Conservation (phyloP, 1,284 basidiomycete genomes). For the Trichosporon sp. region DNA sequence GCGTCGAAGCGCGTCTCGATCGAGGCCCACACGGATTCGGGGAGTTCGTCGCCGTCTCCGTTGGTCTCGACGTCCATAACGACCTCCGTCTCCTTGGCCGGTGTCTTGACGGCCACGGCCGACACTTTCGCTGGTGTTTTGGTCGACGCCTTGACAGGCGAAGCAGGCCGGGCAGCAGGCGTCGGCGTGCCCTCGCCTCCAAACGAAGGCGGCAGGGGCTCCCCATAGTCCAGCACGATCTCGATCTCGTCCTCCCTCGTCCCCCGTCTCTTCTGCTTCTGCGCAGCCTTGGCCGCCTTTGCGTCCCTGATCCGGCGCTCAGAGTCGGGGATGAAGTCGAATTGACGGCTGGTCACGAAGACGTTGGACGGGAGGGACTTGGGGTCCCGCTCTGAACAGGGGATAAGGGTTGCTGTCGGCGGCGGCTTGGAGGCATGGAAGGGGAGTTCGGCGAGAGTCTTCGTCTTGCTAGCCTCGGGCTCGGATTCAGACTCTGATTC, state of each 20-base stretch:
- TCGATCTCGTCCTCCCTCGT: neutral
- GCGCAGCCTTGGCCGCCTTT: neutral
- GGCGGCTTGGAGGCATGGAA: constrained; percentile 21
- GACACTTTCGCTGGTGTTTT: too few species aligned
- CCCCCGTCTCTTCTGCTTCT: neutral
- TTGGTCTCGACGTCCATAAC: neutral
- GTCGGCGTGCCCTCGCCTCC: constrained; percentile 20
- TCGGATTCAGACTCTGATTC: constrained; percentile 1
- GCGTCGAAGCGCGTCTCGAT: constrained; percentile 30
- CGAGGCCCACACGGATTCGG: constrained; percentile 27
- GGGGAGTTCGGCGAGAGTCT: neutral
- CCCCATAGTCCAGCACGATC: neutral
- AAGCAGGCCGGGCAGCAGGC: neutral
- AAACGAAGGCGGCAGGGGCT: constrained; percentile 13
- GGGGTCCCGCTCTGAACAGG: constrained; percentile 37
- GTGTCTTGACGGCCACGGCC: too few species aligned
- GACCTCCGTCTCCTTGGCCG: neutral
- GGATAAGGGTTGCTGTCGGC: constrained; percentile 27
- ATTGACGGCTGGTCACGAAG: constrained; percentile 45
- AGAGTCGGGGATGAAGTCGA: constrained; percentile 30
- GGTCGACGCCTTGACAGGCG: neutral
- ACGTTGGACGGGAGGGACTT: constrained; percentile 45
- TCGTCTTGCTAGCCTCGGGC: neutral
- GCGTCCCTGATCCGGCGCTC: constrained; percentile 25
- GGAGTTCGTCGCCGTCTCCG: constrained; percentile 21